Evolutionary conservation across 2,329 filamentous ascomycete species (phyloP), one percentile per base, ranked within the genome.

Genomic region (Herpomyces periplanetae): DNA sequence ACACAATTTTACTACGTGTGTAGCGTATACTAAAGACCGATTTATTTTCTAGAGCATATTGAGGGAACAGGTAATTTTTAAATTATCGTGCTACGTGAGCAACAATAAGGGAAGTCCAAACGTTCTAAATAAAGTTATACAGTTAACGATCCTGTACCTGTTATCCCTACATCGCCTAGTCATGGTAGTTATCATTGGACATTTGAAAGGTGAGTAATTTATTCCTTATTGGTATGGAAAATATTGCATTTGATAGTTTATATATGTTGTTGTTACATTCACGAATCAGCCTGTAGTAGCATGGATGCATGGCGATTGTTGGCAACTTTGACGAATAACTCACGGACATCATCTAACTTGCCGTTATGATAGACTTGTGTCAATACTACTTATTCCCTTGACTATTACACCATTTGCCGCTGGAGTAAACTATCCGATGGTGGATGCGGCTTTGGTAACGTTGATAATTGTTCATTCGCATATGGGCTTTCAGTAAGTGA

Each of bases 151-250:
- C 55, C 80, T 21, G 64, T 54, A 13, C 55, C 54, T 15, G 41
- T 87, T 10, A 73, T 71, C 17, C 36, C 52, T 10, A 43, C 66
- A 20, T 55, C 51, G 30, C 58, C 75, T 16, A 47, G 57, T 21
- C 68, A 96, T 44, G 80, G 80, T 31, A 84, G 65, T 41, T 96
- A 91, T 49, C 80, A 96, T 53, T 96, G 80, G 80, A 66, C 64
- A 24, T 87, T 87, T 34, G 80, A 96, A 50, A 48, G 57, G 51
- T 55, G 35, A 22, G 31, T 15, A 10, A 10, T 5, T 9, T 16
- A 13, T 17, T 9, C n/a, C 15, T 23, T 12, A 19, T n/a, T 5
- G 8, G 6, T 11, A 3, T n/a, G n/a, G n/a, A n/a, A n/a, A n/a
- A n/a, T n/a, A n/a, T n/a, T n/a, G n/a, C n/a, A n/a, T n/a, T n/a